Evolutionary conservation across 176 grass and related monocot species (phyloP).

Genomic region (Dactylis glomerata): DNA sequence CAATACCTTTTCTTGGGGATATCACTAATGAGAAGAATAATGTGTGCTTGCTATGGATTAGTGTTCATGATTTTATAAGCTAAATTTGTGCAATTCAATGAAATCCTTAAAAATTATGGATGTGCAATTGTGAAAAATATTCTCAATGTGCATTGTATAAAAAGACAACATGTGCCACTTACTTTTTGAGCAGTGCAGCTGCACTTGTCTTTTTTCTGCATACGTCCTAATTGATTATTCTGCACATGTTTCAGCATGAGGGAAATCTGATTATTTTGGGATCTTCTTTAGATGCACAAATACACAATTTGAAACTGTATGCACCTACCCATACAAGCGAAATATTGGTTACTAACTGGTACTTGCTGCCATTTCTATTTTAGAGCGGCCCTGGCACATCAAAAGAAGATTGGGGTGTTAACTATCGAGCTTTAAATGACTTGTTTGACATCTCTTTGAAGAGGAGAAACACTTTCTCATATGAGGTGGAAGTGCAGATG

Average conservation of each 20-base stretch:
- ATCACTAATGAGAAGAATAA: slow-evolving; percentile 1
- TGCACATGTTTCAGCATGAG: neutral
- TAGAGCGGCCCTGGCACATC: slow-evolving; percentile 89
- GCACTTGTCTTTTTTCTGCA: neutral
- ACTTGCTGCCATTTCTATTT: slow-evolving; percentile 22
- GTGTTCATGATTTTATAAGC: neutral
- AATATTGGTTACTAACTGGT: slow-evolving; percentile 20
- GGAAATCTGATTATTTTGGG: neutral
- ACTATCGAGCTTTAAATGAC: slow-evolving; percentile 96
- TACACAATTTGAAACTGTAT: neutral
- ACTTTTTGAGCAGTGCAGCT: neutral
- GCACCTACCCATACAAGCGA: neutral
- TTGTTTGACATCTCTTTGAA: slow-evolving; percentile 82
- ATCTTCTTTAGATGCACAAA: neutral
- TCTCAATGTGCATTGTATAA: neutral
- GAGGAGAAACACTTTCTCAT: slow-evolving; percentile 80
- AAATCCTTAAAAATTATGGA: neutral
- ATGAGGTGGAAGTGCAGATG: slow-evolving; percentile 98
- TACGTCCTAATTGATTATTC: neutral
- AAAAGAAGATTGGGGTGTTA: slow-evolving; percentile 98
- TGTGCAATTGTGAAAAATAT: neutral
- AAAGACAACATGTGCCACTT: neutral
- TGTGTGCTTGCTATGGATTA: neutral
- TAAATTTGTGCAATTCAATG: neutral
- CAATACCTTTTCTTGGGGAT: slow-evolving; percentile 2